Evolutionary conservation across 2,329 filamentous ascomycete genomes (phyloP).

Genomic region (Cercospora sesami): DNA sequence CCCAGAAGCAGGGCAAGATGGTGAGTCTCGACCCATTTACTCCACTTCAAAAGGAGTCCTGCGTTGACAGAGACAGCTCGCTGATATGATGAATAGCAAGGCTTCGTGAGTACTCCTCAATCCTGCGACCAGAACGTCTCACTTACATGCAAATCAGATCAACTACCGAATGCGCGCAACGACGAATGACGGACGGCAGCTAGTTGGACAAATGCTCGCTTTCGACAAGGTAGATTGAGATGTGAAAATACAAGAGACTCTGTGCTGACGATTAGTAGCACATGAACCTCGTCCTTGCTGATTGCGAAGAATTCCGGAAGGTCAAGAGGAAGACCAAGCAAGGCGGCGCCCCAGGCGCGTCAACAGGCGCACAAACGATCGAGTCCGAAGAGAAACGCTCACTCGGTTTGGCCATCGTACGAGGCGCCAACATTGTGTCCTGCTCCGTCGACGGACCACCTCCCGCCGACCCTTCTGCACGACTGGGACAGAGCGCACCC

Average conservation of each 20-base stretch:
- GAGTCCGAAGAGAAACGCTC: conserved; percentile 96
- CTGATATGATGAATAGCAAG: conserved; percentile 55
- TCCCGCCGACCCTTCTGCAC: conserved; percentile 85
- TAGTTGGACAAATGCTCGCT: conserved; percentile 96
- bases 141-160: conserved; percentile 62
- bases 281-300: conserved; percentile 98
- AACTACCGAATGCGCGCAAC: conserved; percentile 99
- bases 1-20: conserved; percentile 94
- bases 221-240: conserved; percentile 78
- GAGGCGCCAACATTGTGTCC: conserved; percentile 91
- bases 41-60: conserved; percentile 35
- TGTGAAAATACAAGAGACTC: background rate
- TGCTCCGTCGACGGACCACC: conserved; percentile 94
- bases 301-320: conserved; percentile 95
- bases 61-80: conserved; percentile 48
- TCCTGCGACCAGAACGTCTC: background rate
- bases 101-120: conserved; percentile 56
- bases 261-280: conserved; percentile 59
- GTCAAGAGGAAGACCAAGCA: conserved; percentile 83
- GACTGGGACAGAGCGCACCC: conserved; percentile 75
- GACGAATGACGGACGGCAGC: conserved; percentile 89
- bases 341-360: conserved; percentile 63
- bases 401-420: conserved; percentile 90
- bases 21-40: conserved; percentile 59
- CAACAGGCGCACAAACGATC: conserved; percentile 57